Evolutionary conservation across 192 early-diverging fungal genomes (phyloP).

Genomic region (Mortierella hygrophila): DNA sequence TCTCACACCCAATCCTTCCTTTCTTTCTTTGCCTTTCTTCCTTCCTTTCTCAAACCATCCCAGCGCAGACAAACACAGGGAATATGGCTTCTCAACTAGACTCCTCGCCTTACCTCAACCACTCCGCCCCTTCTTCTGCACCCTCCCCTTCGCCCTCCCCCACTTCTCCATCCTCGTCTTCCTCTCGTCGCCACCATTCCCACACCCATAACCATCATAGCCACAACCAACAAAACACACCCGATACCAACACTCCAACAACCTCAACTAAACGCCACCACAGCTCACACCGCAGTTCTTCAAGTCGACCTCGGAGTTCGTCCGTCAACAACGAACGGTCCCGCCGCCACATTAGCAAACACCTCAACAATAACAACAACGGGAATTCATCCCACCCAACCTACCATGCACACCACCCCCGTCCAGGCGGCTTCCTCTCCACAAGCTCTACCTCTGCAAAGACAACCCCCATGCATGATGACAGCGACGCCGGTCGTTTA

Average conservation of each 20-base stretch:
- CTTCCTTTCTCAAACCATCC: background rate
- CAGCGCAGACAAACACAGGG: background rate
- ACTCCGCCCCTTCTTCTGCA: background rate
- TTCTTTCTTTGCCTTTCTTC: background rate
- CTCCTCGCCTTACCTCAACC: background rate
- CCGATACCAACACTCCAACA: background rate
- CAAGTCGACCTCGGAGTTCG: constrained; percentile 25
- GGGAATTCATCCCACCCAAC: background rate
- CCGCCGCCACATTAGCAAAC: constrained; percentile 11
- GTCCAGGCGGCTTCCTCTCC: background rate
- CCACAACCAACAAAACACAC: background rate
- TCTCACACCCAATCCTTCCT: background rate
- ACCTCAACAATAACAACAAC: background rate
- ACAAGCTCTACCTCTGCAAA: constrained; percentile 14
- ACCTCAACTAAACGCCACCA: background rate
- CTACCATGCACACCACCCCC: background rate
- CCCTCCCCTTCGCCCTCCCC: background rate
- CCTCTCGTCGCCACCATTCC: background rate
- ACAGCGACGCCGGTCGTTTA: constrained; percentile 47
- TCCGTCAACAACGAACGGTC: constrained; percentile 33
- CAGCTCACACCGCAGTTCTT: background rate
- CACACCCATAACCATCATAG: background rate
- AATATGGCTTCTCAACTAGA: background rate
- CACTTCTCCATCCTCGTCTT: background rate
- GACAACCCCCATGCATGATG: constrained; percentile 49